Evolutionary conservation across 306 rosid genomes (phyloP), one percentile per base, ranked within the genome.

Genomic region (Pterocarpus santalinus): DNA sequence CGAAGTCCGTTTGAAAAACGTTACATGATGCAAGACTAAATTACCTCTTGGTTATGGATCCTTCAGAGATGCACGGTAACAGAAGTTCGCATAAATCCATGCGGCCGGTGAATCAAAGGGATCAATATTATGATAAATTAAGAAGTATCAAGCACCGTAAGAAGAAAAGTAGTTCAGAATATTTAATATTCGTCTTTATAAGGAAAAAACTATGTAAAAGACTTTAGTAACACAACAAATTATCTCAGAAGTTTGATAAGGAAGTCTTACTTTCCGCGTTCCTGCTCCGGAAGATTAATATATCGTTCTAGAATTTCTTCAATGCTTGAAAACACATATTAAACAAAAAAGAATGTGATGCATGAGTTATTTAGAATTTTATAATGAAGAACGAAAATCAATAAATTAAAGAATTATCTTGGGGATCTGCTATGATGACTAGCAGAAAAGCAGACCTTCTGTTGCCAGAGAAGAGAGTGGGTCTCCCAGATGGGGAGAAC

Each of bases 401-500:
- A 43, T 6, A 43, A 43, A 43, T 5, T 1, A 43, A 1, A 9
- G 47, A 8, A 5, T 8, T 43, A 8, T 43, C 2, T 43, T 7
- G 47, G 41, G 41, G 41, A 38, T 38, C 41, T 38, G 3, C 41
- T 4, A 4, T 38, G 41, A 38, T 38, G 41, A 38, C 4, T 43
- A 6, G 47, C 47, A 43, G 47, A 43, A 38, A 43, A 51, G 2
- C 16, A 0, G 1, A 81, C 95, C 95, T 90, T 80, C 78, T 87
- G 17, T 65, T 82, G 34, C 87, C 84, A 14, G 95, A 84, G 81
- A 90, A 92, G 81, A 86, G 76, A 75, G 83, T 75, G 38, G 85
- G 60, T 84, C 88, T 89, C 1, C 93, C 91, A 35, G 93, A 85
- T 0, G 95, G 88, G 15, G 92, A 92, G 72, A 92, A 92, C 86